Percentiles rank a stretch among this genome's conserved stretches.
Evolutionary conservation across 2,329 filamentous ascomycete genomes (phyloP).

Genomic region (Calycina marina): DNA sequence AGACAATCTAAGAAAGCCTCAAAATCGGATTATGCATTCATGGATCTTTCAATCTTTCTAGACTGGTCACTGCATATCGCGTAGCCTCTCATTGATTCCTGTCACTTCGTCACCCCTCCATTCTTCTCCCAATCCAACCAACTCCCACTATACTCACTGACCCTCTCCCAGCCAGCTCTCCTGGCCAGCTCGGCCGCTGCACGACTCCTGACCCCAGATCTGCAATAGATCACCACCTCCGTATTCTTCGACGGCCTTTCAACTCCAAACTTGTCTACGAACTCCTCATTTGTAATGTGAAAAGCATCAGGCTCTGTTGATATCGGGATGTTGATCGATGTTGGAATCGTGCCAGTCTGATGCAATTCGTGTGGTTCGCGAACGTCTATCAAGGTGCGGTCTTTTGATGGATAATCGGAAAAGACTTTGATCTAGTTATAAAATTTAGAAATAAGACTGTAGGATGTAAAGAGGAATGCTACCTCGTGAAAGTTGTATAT

Average conservation of each 20-base stretch:
- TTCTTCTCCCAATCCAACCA: slow-evolving; percentile 72
- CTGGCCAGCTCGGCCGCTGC: slow-evolving; percentile 65
- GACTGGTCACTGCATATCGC: too few species aligned
- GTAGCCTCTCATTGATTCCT: too few species aligned
- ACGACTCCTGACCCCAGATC: slow-evolving; percentile 69
- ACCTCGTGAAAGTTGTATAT: slow-evolving; percentile 34
- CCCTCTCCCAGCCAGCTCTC: slow-evolving; percentile 58
- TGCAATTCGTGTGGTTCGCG: slow-evolving; percentile 57
- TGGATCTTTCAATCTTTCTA: too few species aligned
- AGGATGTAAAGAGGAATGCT: slow-evolving; percentile 2
- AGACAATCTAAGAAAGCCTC: too few species aligned
- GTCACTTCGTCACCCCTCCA: slow-evolving; percentile 40
- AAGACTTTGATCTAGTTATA: slow-evolving; percentile 29
- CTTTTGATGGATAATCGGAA: slow-evolving; percentile 18
- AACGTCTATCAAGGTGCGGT: slow-evolving; percentile 34
- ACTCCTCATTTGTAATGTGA: slow-evolving; percentile 62
- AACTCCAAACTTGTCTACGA: slow-evolving; percentile 71
- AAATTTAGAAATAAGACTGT: not conserved
- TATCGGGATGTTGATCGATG: slow-evolving; percentile 71
- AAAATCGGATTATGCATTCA: too few species aligned
- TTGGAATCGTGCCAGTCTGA: slow-evolving; percentile 59
- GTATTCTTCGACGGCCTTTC: slow-evolving; percentile 43
- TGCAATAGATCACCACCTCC: slow-evolving; percentile 79
- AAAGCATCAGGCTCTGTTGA: slow-evolving; percentile 64
- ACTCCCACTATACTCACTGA: slow-evolving; percentile 60